Base-by-base conservation (phyloP, 495 filamentous ascomycete species). In the Talaromyces liani region DNA sequence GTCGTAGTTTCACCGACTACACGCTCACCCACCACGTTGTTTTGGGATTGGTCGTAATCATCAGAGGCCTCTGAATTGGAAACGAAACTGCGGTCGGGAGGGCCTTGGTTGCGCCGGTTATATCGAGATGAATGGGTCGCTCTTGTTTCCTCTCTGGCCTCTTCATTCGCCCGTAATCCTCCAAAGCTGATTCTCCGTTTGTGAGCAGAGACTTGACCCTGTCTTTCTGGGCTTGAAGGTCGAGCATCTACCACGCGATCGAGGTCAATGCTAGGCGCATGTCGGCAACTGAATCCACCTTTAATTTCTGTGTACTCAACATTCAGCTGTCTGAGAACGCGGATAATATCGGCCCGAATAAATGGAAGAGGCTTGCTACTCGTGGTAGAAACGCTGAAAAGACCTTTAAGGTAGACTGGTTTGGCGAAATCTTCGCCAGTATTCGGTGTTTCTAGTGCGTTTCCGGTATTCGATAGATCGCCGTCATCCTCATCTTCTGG, bases 361-460 rank as follows among this genome's bases (percentile, higher is more conserved):
- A 89, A 82, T 3, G 85, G 71, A 22, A 98, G 81, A 2, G 95
- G 91, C 66, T 92, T 94, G 68, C 88, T 95, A 66, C 92, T 97
- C 2, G 94, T 99, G 0, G 94, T 99, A 4, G 91, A 92, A 36
- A 98, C 94, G 71, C 93, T 97, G 79, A 99, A 99, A 25, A 99
- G 85, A 24, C 94, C 94, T 73, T 99, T 99, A 27, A 99, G 85
- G 71, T 88, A 99, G 27, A 98, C 94, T 1, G 95, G 95, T 70
- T 96, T 98, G 81, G 68, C 90, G 75, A 76, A 78, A 60, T 78
- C 76, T 69, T 82, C 77, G 78, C 82, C 64, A 73, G 83, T 67
- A 77, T 76, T 71, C 80, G 77, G 80, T 60, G 83, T 77, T 55
- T 88, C 84, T 64, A 80, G 64, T 22, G 79, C 79, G 55, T 76